These are phyloP conservation scores for Brassica incana DNA, from an alignment of 345 rosid species.

Conservation along the genomic window DNA sequence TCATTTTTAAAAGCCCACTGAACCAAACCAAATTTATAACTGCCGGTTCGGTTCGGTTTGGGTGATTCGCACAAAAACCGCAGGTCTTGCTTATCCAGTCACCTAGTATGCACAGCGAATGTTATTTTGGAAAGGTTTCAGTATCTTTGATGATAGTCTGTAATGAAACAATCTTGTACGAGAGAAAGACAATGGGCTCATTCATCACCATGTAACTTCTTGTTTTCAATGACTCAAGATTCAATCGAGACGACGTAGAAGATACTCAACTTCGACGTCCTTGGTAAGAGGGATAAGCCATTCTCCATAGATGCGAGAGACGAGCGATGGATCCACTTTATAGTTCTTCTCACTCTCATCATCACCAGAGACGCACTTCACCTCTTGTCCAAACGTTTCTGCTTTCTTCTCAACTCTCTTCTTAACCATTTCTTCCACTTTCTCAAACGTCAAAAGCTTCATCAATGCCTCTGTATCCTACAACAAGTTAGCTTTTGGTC, in stretches of 20 bases:
- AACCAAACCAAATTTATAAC: no score
- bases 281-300: constrained; percentile 93
- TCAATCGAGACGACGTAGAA: constrained; percentile 75
- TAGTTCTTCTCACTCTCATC: constrained; percentile 21
- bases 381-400: constrained; percentile 65
- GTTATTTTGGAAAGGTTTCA: background rate
- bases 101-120: background rate
- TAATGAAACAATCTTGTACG: background rate
- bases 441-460: constrained; percentile 66
- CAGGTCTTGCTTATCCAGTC: background rate
- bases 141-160: background rate
- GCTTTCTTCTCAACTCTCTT: constrained; percentile 84
- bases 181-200: background rate
- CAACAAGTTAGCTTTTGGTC: background rate
- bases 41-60: background rate
- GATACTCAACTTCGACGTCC: constrained; percentile 75
- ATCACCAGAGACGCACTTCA: constrained; percentile 30
- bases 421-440: constrained; percentile 76
- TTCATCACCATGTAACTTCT: no score
- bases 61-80: no score
- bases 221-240: background rate
- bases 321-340: constrained; percentile 69
- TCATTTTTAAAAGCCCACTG: no score
- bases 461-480: constrained; percentile 74
- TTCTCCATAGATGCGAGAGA: constrained; percentile 65